These are phyloP conservation scores for Pilatotrama ljubarskyi DNA, from an alignment of 768 basidiomycete species.

Conservation along the genomic window DNA sequence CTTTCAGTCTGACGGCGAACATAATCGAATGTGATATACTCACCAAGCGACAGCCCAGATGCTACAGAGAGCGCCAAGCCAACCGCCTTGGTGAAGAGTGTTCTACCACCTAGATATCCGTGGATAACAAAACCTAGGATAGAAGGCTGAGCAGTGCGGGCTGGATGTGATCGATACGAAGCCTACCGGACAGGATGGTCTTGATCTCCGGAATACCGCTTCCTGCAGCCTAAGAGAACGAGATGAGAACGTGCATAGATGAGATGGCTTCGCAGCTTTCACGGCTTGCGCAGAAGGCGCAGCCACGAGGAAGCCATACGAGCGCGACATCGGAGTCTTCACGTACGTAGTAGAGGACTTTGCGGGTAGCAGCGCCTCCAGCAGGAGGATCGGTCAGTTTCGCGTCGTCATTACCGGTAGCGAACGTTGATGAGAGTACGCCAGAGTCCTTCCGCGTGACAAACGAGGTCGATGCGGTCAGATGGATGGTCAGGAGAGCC, in stretches of 20 bases:
- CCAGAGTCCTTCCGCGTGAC: slow-evolving; percentile 86
- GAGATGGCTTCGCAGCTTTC: too few species aligned
- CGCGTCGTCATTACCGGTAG: slow-evolving; percentile 22
- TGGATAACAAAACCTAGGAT: slow-evolving; percentile 90
- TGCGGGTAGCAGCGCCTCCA: slow-evolving; percentile 49
- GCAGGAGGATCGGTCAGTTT: slow-evolving; percentile 24
- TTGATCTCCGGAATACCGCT: slow-evolving; percentile 98
- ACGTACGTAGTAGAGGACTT: slow-evolving; percentile 82
- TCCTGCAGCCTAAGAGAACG: slow-evolving; percentile 72
- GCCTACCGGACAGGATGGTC: slow-evolving; percentile 79
- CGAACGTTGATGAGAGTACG: slow-evolving; percentile 53
- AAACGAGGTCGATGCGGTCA: slow-evolving; percentile 90
- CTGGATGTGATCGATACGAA: background rate
- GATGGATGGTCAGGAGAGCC: slow-evolving; percentile 76
- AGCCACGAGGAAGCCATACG: too few species aligned
- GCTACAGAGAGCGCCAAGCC: slow-evolving; percentile 91
- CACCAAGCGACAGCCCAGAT: slow-evolving; percentile 84
- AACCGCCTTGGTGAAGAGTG: slow-evolving; percentile 85
- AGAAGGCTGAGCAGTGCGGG: slow-evolving; percentile 15
- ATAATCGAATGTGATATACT: slow-evolving; percentile 18
- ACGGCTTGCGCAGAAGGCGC: too few species aligned
- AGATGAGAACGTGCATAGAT: background rate
- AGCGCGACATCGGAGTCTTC: background rate
- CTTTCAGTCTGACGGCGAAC: background rate
- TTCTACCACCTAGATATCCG: slow-evolving; percentile 91